Percentiles rank a stretch among this genome's conserved stretches.
Conservation (phyloP, 345 rosid genomes). For the Salix suchowensis region DNA sequence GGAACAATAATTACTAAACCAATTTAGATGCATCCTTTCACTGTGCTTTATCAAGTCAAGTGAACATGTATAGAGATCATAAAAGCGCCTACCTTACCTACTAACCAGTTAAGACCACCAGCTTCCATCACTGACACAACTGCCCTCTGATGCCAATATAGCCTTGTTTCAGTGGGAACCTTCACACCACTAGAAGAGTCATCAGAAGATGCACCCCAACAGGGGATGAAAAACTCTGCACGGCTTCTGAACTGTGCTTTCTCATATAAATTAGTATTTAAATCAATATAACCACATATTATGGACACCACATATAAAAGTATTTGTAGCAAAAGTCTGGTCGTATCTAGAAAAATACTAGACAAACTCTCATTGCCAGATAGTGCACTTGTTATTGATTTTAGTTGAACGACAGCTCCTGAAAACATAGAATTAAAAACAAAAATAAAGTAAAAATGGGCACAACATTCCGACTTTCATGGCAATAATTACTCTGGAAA, state of each 20-base stretch:
- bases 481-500: not conserved
- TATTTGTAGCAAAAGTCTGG: conserved; percentile 39
- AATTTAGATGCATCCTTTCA: not conserved
- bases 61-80: conserved; percentile 16
- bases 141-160: conserved; percentile 61
- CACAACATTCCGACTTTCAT: not conserved
- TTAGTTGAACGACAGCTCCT: conserved; percentile 70
- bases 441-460: conserved; percentile 4
- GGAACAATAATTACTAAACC: not conserved
- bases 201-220: conserved; percentile 17
- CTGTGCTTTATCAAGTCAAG: conserved; percentile 1
- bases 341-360: conserved; percentile 36
- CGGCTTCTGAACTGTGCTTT: conserved; percentile 30
- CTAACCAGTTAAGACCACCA: conserved; percentile 83
- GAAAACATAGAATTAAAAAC: conserved; percentile 16
- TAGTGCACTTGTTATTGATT: conserved; percentile 44
- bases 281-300: conserved; percentile 45
- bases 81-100: conserved; percentile 77
- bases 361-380: conserved; percentile 50
- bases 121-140: conserved; percentile 76
- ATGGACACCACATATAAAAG: conserved; percentile 55
- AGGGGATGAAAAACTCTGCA: conserved; percentile 22
- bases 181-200: conserved; percentile 28
- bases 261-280: conserved; percentile 30
- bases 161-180: conserved; percentile 34